phyloP scores from a whole-genome alignment of 169 alveolate genomes.

The Babesia bigemina region DNA sequence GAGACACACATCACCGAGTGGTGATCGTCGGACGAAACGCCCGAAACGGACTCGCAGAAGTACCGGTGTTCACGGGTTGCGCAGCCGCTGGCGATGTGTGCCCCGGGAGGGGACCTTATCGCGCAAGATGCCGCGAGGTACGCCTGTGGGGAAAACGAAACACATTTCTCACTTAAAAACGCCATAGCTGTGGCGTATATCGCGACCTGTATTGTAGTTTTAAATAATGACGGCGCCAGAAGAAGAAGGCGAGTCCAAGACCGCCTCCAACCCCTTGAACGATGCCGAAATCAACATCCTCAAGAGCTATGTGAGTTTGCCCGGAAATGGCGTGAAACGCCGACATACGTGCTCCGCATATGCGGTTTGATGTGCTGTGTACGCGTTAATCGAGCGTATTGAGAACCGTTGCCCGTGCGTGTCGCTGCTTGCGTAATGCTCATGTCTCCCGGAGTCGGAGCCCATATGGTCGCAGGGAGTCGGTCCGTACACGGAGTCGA shows the following conservation, averaged over 20 bases:
- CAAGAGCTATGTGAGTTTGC: conserved; percentile 58
- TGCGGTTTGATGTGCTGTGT: not conserved
- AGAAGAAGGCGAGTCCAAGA: conserved; percentile 53
- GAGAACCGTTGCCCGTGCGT: too few species aligned
- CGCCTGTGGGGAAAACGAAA: conserved; percentile 10
- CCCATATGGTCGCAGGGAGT: conserved; percentile 62
- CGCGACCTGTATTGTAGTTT: not conserved
- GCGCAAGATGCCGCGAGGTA: not conserved
- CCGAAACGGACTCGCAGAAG: too few species aligned
- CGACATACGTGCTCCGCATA: not conserved
- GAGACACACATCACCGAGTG: too few species aligned
- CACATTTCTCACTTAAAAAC: not conserved
- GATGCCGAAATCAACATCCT: conserved; percentile 65
- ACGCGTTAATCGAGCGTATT: not conserved
- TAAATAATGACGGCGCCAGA: conserved; percentile 33
- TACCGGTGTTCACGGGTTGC: too few species aligned
- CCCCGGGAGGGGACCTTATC: not conserved
- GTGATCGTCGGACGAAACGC: too few species aligned
- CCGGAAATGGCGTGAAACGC: not conserved
- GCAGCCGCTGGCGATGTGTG: not conserved
- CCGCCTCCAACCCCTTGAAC: conserved; percentile 53
- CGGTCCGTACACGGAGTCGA: conserved; percentile 77
- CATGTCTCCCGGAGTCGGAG: not conserved
- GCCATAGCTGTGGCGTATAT: not conserved
- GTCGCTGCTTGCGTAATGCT: not conserved